Conservation (phyloP, 495 filamentous ascomycete species). For the Parathielavia appendiculata region DNA sequence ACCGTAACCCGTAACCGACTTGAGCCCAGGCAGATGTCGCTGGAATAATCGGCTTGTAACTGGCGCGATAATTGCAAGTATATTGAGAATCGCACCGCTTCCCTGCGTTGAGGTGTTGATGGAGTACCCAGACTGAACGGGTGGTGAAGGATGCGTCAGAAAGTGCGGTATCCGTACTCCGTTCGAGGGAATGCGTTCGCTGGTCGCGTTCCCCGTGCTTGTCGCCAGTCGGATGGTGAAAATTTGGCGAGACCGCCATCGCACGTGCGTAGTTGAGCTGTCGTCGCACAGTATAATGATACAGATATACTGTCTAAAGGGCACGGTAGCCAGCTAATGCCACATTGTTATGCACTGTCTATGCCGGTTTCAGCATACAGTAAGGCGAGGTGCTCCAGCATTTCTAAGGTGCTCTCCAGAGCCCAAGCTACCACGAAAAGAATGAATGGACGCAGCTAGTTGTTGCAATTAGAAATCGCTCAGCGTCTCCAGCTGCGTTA, state of each 20-base stretch:
- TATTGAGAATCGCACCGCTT: neutral
- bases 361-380: too few species aligned
- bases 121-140: too few species aligned
- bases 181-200: neutral
- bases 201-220: neutral
- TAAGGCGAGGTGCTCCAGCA: too few species aligned
- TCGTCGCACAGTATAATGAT: neutral
- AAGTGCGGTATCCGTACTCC: neutral
- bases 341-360: too few species aligned
- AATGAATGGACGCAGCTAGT: too few species aligned
- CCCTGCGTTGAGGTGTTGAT: too few species aligned
- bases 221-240: neutral
- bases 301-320: too few species aligned
- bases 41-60: neutral
- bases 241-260: neutral
- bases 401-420: too few species aligned
- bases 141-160: neutral
- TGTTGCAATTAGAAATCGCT: neutral
- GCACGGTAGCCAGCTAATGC: too few species aligned
- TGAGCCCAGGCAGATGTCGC: neutral
- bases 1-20: neutral
- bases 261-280: neutral
- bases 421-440: too few species aligned
- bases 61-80: neutral
- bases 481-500: neutral